A percentile compares a stretch with the other conserved stretches of the same genome.
Conservation (phyloP, 768 basidiomycete genomes). For the Agrocybe pediades region DNA sequence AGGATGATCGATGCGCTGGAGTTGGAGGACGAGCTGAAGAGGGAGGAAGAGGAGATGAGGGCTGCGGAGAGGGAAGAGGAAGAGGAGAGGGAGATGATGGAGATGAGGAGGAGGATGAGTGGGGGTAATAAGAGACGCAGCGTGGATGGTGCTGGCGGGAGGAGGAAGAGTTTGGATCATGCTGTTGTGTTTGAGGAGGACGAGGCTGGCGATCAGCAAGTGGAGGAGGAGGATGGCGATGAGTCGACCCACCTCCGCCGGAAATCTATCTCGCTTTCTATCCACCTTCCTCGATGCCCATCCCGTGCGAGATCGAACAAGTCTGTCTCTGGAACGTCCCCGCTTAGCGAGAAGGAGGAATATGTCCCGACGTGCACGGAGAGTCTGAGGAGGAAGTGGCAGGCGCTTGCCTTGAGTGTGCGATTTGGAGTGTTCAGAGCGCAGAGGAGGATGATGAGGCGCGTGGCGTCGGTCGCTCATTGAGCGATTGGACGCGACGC, state of each 20-base stretch:
- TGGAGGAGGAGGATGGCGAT: slow-evolving; percentile 22
- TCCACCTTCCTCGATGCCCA: not conserved
- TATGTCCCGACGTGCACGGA: slow-evolving; percentile 61
- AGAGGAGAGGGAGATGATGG: too few relatives aligned
- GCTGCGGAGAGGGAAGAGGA: not conserved
- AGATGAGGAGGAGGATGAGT: too few relatives aligned
- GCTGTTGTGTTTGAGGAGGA: too few relatives aligned
- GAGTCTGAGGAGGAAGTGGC: slow-evolving; percentile 59
- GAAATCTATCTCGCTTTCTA: not conserved
- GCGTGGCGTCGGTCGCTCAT: slow-evolving; percentile 26
- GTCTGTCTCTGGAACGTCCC: slow-evolving; percentile 2
- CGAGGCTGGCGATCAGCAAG: not conserved
- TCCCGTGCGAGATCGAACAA: too few relatives aligned
- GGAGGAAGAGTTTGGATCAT: not conserved
- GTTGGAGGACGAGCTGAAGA: not conserved
- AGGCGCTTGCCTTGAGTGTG: slow-evolving; percentile 54
- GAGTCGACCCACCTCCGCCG: slow-evolving; percentile 9
- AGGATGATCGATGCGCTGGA: not conserved
- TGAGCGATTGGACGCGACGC: slow-evolving; percentile 1
- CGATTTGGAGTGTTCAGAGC: slow-evolving; percentile 60
- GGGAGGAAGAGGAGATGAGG: slow-evolving; percentile 1
- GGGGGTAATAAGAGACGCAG: not conserved
- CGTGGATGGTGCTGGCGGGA: slow-evolving; percentile 1
- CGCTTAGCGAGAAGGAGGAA: slow-evolving; percentile 15
- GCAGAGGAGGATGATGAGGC: slow-evolving; percentile 32